These are phyloP conservation scores for Coleophoma eucalyptorum DNA, from an alignment of 2,329 filamentous ascomycete species.

Conservation along the genomic window DNA sequence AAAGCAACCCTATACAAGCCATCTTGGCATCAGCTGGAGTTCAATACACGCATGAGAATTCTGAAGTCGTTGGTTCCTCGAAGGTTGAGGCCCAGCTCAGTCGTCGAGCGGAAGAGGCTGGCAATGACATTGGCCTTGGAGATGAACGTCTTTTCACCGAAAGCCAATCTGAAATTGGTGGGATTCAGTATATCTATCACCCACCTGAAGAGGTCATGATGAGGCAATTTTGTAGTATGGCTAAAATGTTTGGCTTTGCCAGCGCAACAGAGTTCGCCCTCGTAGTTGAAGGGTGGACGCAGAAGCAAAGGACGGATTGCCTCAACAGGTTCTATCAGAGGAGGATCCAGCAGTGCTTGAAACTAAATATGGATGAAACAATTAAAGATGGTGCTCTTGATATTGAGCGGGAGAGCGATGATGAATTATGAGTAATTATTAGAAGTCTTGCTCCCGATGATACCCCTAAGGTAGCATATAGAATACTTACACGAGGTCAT, in stretches of 20 bases:
- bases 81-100: constrained; percentile 85
- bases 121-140: constrained; percentile 40
- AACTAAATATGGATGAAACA: constrained; percentile 6
- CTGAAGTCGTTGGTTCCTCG: constrained; percentile 89
- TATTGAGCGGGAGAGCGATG: neutral
- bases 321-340: constrained; percentile 76
- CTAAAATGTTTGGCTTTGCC: constrained; percentile 70
- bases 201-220: constrained; percentile 71
- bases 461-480: neutral
- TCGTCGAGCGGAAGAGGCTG: constrained; percentile 53
- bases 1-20: constrained; percentile 73
- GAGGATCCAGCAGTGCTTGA: constrained; percentile 35
- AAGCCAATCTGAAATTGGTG: constrained; percentile 19
- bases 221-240: constrained; percentile 91
- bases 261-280: constrained; percentile 82
- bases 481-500: no score
- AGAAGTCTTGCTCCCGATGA: neutral
- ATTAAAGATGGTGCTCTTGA: neutral
- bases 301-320: constrained; percentile 73
- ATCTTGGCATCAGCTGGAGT: constrained; percentile 87
- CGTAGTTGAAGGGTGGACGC: constrained; percentile 86
- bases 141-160: constrained; percentile 56
- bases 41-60: constrained; percentile 94
- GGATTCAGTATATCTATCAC: constrained; percentile 31
- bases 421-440: neutral